phyloP scores from a whole-genome alignment of 2,329 filamentous ascomycete species.

The Diaporthe vaccinii region DNA sequence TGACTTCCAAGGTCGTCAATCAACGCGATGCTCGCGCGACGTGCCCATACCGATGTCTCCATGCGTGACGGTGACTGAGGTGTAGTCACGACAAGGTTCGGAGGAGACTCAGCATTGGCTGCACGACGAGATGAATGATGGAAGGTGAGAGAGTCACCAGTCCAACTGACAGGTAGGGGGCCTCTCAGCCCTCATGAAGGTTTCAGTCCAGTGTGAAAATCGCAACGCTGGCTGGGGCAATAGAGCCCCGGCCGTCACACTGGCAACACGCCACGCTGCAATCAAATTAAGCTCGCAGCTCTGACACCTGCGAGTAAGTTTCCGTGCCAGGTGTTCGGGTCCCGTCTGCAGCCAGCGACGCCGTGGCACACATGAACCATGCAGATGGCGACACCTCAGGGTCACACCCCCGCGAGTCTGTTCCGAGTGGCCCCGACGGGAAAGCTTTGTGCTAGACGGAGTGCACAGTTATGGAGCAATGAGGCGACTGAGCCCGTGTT shows the following conservation, averaged over 20 bases:
- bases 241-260: neutral
- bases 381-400: neutral
- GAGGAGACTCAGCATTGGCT: neutral
- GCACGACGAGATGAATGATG: neutral
- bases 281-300: slow-evolving; percentile 16
- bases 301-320: slow-evolving; percentile 28
- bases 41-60: neutral
- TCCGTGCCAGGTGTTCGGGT: slow-evolving; percentile 19
- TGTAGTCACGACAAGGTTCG: neutral
- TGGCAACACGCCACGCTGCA: neutral
- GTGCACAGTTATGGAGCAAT: too few species aligned
- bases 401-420: neutral
- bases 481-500: neutral
- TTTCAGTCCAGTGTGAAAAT: neutral
- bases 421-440: neutral
- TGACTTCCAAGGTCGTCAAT: neutral
- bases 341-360: neutral
- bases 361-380: slow-evolving; percentile 39
- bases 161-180: neutral
- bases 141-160: neutral
- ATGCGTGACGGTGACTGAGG: neutral
- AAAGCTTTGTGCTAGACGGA: neutral
- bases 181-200: neutral
- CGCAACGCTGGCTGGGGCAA: neutral
- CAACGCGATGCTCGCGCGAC: neutral